Percentiles rank a stretch among this genome's conserved stretches.
Conservation (phyloP, 2,329 filamentous ascomycete species). For the Ascochyta pisi region DNA sequence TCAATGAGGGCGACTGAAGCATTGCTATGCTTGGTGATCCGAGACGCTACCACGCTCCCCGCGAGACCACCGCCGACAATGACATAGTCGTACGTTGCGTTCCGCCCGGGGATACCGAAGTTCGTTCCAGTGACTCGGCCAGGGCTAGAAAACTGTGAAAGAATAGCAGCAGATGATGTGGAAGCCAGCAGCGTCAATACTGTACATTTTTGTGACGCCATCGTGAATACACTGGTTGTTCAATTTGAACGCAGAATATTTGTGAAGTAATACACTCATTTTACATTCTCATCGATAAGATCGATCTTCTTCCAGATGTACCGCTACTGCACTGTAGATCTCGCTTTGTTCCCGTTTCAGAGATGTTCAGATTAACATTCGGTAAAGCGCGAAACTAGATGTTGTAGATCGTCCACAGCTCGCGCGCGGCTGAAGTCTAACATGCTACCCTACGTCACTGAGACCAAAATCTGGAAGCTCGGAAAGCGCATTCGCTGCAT, state of each 20-base stretch:
- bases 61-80: conserved; percentile 34
- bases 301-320: not conserved
- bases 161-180: not conserved
- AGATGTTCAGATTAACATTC: not conserved
- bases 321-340: not conserved
- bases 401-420: not conserved
- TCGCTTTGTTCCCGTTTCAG: not conserved
- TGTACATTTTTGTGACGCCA: not conserved
- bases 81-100: conserved; percentile 33
- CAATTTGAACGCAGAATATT: not conserved
- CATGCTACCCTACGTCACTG: not conserved
- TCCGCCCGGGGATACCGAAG: conserved; percentile 23
- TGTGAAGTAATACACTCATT: not conserved
- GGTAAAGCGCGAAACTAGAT: not conserved
- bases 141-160: not conserved
- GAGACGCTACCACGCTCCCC: conserved; percentile 25
- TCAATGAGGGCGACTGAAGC: conserved; percentile 29
- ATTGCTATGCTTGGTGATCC: conserved; percentile 17
- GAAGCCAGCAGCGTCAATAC: not conserved
- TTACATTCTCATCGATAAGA: not conserved
- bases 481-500: not conserved
- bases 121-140: not conserved
- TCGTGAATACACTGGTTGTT: not conserved
- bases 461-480: not conserved
- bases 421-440: not conserved